Evolutionary conservation across 106 monocot species (phyloP).

Genomic region (Apostasia shenzhenica): DNA sequence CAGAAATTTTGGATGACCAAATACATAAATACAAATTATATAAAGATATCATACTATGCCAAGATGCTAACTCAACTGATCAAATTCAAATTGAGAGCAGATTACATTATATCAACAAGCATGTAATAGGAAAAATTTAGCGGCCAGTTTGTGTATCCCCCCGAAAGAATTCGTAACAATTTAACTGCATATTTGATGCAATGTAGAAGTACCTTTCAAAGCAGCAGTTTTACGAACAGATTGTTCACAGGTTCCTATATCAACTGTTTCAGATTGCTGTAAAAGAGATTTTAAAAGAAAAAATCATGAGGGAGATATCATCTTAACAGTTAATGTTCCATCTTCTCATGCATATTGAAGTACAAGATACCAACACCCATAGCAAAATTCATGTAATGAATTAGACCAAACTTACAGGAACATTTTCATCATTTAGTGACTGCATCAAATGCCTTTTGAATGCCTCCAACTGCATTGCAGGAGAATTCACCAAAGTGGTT

Average conservation of each 20-base stretch:
- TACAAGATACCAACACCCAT: background rate
- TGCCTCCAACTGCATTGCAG: slow-evolving; percentile 56
- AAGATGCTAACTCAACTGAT: background rate
- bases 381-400: background rate
- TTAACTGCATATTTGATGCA: background rate
- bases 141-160: too few relatives aligned
- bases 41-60: background rate
- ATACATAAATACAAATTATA: too few relatives aligned
- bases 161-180: background rate
- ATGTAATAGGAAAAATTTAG: too few relatives aligned
- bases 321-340: background rate
- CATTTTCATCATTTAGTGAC: slow-evolving; percentile 81
- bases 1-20: too few relatives aligned
- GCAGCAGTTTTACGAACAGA: slow-evolving; percentile 27
- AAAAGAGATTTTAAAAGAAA: slow-evolving; percentile 6
- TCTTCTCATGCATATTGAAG: background rate
- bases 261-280: slow-evolving; percentile 35
- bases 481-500: background rate
- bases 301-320: background rate
- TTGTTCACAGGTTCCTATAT: slow-evolving; percentile 32
- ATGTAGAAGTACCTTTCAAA: slow-evolving; percentile 44
- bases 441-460: slow-evolving; percentile 92
- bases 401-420: slow-evolving; percentile 41
- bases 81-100: too few relatives aligned
- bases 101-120: too few relatives aligned